These are phyloP conservation scores for Chrysoporthe puriensis DNA, from an alignment of 2,329 filamentous ascomycete genomes.

Conservation along the genomic window DNA sequence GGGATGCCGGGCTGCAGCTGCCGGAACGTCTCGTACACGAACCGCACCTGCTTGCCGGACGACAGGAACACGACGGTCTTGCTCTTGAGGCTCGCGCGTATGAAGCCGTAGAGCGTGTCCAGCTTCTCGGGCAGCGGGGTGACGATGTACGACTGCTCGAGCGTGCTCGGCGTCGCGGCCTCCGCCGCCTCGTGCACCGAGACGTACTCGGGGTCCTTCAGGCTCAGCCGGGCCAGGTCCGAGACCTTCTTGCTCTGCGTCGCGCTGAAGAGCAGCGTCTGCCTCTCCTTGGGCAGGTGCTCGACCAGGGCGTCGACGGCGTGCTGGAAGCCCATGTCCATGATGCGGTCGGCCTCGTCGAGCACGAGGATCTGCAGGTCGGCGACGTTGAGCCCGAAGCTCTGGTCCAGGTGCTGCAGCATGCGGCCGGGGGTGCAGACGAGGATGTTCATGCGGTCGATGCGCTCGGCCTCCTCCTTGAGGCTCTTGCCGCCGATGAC, in stretches of 20 bases:
- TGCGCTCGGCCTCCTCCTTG: slow-evolving; percentile 80
- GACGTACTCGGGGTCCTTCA: slow-evolving; percentile 92
- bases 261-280: slow-evolving; percentile 93
- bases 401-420: slow-evolving; percentile 94
- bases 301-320: slow-evolving; percentile 92
- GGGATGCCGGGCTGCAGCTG: slow-evolving; percentile 94
- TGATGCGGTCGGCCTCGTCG: slow-evolving; percentile 93
- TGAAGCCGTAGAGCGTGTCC: slow-evolving; percentile 90
- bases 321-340: slow-evolving; percentile 95
- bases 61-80: slow-evolving; percentile 97
- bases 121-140: slow-evolving; percentile 87
- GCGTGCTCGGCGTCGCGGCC: slow-evolving; percentile 77
- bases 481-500: slow-evolving; percentile 93
- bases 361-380: slow-evolving; percentile 91
- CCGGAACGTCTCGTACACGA: slow-evolving; percentile 90
- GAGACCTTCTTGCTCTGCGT: slow-evolving; percentile 95
- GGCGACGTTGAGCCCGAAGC: slow-evolving; percentile 84
- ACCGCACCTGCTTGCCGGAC: slow-evolving; percentile 94
- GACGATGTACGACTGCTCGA: slow-evolving; percentile 90
- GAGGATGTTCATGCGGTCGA: slow-evolving; percentile 86
- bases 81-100: slow-evolving; percentile 85
- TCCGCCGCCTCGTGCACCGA: slow-evolving; percentile 85
- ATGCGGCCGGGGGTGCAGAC: slow-evolving; percentile 95
- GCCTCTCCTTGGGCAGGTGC: slow-evolving; percentile 81
- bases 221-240: slow-evolving; percentile 84